These are phyloP conservation scores for Hyphodiscus hymeniophilus DNA, from an alignment of 495 filamentous ascomycete genomes.

Conservation along the genomic window DNA sequence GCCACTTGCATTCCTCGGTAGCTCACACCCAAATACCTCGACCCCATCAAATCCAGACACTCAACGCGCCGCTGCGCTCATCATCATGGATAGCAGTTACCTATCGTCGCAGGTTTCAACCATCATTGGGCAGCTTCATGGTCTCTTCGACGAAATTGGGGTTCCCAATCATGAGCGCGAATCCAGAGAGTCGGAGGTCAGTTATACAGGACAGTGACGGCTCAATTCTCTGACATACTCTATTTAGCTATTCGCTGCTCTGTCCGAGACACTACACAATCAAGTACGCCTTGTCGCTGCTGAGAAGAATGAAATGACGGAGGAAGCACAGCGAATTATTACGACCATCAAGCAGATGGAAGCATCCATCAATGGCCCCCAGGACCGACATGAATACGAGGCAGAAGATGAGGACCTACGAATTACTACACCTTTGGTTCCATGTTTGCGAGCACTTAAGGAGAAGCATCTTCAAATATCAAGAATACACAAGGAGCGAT, in stretches of 20 bases:
- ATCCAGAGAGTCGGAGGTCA: slow-evolving; percentile 74
- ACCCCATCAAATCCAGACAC: not conserved
- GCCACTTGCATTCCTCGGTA: not conserved
- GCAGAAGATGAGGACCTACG: slow-evolving; percentile 57
- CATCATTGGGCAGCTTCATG: slow-evolving; percentile 84
- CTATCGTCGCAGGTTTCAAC: slow-evolving; percentile 88
- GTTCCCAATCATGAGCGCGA: slow-evolving; percentile 86
- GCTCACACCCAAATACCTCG: not conserved
- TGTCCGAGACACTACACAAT: slow-evolving; percentile 80
- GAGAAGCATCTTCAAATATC: slow-evolving; percentile 76
- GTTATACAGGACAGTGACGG: slow-evolving; percentile 12
- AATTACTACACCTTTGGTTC: slow-evolving; percentile 70
- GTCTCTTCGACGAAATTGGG: slow-evolving; percentile 93
- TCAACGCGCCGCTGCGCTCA: slow-evolving; percentile 11
- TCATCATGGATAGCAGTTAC: slow-evolving; percentile 79
- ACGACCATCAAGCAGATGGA: slow-evolving; percentile 89
- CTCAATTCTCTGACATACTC: not conserved
- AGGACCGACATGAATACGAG: slow-evolving; percentile 50
- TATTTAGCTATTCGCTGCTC: slow-evolving; percentile 70
- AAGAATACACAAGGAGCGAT: slow-evolving; percentile 79
- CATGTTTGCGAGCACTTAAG: slow-evolving; percentile 69
- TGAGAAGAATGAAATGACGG: slow-evolving; percentile 80
- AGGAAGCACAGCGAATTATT: slow-evolving; percentile 82
- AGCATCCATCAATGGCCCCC: slow-evolving; percentile 70
- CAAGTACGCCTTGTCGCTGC: slow-evolving; percentile 70